Percentiles rank a stretch among this genome's conserved stretches.
Evolutionary conservation across 2,329 filamentous ascomycete species (phyloP).

Genomic region (Neophaeococcomyces mojaviensis): DNA sequence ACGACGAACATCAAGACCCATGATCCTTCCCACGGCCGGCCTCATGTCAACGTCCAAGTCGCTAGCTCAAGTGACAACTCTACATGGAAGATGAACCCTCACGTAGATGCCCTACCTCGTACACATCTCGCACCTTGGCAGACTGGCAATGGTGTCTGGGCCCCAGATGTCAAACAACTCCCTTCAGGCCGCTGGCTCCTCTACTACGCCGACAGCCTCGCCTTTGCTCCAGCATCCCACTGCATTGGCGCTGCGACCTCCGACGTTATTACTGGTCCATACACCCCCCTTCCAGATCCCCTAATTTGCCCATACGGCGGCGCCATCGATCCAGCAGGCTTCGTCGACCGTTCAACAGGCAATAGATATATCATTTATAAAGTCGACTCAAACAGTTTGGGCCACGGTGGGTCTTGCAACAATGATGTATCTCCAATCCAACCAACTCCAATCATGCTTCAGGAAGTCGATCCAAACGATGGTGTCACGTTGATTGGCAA

Average conservation of each 20-base stretch:
- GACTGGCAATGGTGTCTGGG: constrained; percentile 50
- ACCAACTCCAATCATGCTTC: constrained; percentile 35
- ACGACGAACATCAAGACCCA: constrained; percentile 42
- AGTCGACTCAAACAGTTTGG: constrained; percentile 55
- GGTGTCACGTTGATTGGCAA: constrained; percentile 48
- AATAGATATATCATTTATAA: constrained; percentile 58
- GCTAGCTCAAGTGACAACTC: constrained; percentile 44
- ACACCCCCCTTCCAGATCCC: constrained; percentile 39
- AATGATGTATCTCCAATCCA: constrained; percentile 35
- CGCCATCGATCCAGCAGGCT: constrained; percentile 57
- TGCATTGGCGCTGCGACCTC: constrained; percentile 54
- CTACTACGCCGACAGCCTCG: constrained; percentile 45
- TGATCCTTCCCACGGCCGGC: no score
- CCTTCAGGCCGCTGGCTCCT: constrained; percentile 49
- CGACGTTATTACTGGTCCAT: constrained; percentile 44
- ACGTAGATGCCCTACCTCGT: constrained; percentile 49
- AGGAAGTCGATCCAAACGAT: constrained; percentile 32
- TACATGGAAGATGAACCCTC: constrained; percentile 41
- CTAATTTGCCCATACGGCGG: constrained; percentile 53
- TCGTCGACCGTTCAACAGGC: constrained; percentile 45
- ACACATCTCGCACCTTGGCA: constrained; percentile 50
- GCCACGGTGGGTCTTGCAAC: constrained; percentile 40
- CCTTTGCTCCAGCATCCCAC: constrained; percentile 34
- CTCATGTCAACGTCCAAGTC: constrained; percentile 42
- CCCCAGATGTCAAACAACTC: constrained; percentile 48